Evolutionary conservation across 306 rosid genomes (phyloP).

Genomic region (apple (Malus domestica)): DNA sequence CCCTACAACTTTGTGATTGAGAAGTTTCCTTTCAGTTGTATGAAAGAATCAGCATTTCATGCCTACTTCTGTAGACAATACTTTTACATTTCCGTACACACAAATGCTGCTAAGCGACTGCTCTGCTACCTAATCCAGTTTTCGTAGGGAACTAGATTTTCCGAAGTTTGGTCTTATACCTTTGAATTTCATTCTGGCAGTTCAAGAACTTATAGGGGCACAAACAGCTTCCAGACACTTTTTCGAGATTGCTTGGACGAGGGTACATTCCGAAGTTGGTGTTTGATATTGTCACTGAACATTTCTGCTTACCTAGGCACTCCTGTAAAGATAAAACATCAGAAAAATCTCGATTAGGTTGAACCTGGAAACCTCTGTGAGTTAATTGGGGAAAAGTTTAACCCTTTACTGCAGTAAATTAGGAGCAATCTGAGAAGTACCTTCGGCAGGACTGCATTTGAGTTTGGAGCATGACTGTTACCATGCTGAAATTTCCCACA

Average conservation of each 20-base stretch:
- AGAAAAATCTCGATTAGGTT: background rate
- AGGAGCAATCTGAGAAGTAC: conserved; percentile 15
- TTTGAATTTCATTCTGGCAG: background rate
- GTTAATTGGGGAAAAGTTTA: no score
- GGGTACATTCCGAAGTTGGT: conserved; percentile 51
- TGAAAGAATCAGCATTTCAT: no score
- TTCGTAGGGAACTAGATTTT: background rate
- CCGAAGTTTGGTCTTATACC: background rate
- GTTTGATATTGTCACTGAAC: conserved; percentile 42
- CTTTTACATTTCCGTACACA: no score
- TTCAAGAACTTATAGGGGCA: conserved; percentile 11
- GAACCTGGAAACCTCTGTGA: no score
- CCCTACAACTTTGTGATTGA: no score
- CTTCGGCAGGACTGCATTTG: conserved; percentile 49
- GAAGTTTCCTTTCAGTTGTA: no score
- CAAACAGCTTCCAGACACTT: conserved; percentile 58
- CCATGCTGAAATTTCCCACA: conserved; percentile 68
- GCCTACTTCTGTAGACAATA: no score
- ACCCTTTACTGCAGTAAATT: no score
- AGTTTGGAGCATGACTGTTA: conserved; percentile 50
- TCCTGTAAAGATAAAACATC: conserved; percentile 22
- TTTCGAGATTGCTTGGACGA: conserved; percentile 47
- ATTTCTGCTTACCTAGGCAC: conserved; percentile 48
- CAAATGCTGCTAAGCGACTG: background rate
- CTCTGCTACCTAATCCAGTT: background rate